Conservation (phyloP, 495 filamentous ascomycete species). For the Hapsidospora chrysogenum region DNA sequence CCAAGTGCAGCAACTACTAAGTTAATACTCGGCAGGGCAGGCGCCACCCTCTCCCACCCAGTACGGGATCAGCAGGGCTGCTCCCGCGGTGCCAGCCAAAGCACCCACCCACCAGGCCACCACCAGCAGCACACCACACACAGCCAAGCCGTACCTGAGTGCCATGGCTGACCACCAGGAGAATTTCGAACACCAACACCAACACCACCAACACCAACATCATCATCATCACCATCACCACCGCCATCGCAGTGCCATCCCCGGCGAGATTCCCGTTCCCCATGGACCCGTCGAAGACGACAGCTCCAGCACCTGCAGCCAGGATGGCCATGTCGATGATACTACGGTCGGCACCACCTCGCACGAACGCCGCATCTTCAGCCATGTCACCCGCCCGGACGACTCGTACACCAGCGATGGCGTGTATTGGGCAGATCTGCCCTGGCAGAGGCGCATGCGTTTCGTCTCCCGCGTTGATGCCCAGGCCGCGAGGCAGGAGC, state of each 20-base stretch:
- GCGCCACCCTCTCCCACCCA: no score
- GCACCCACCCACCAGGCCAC: no score
- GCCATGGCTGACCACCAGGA: no score
- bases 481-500: constrained; percentile 45
- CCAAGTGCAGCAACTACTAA: no score
- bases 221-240: constrained; percentile 18
- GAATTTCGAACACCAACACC: no score
- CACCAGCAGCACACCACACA: not conserved
- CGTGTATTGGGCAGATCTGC: constrained; percentile 78
- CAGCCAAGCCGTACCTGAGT: no score
- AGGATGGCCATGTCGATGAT: constrained; percentile 18
- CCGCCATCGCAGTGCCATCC: constrained; percentile 11
- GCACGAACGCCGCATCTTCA: constrained; percentile 55
- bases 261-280: constrained; percentile 28
- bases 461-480: constrained; percentile 59
- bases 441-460: constrained; percentile 40
- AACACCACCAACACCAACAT: no score
- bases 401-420: constrained; percentile 70
- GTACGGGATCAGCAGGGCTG: no score
- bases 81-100: no score
- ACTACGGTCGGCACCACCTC: constrained; percentile 36
- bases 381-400: constrained; percentile 57
- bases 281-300: constrained; percentile 20
- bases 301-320: constrained; percentile 20
- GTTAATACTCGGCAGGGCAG: no score